Percentiles rank a stretch among this genome's conserved stretches.
phyloP scores from a whole-genome alignment of 148 eudicot genomes.

The Salicornia ramosissima region DNA sequence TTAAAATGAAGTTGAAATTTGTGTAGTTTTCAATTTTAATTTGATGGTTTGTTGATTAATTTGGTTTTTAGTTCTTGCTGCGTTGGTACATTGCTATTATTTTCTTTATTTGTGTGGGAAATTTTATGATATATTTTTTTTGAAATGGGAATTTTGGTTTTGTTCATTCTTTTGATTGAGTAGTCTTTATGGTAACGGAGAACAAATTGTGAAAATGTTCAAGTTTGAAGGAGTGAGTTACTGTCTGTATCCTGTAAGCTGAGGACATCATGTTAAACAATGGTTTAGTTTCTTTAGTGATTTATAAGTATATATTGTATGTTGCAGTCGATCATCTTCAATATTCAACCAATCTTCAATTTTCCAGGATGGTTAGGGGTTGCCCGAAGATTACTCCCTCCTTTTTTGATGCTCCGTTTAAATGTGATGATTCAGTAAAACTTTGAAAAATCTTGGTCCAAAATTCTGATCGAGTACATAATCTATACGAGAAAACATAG shows the following conservation, averaged over 20 bases:
- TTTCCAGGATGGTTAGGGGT: not conserved
- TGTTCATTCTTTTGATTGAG: not conserved
- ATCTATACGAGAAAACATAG: too few species aligned
- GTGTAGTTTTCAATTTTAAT: not conserved
- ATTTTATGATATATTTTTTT: not conserved
- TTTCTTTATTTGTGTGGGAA: not conserved
- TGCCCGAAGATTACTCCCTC: too few species aligned
- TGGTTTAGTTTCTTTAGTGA: not conserved
- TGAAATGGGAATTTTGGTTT: not conserved
- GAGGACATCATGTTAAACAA: not conserved
- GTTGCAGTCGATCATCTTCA: too few species aligned
- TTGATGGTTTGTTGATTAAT: constrained; percentile 21
- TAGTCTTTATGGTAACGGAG: constrained; percentile 7
- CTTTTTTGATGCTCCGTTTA: too few species aligned
- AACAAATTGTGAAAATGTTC: not conserved
- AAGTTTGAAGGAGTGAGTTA: not conserved
- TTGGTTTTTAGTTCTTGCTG: constrained; percentile 16
- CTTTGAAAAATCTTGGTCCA: too few species aligned
- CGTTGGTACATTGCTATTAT: constrained; percentile 4
- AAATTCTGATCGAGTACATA: too few species aligned
- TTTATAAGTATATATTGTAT: too few species aligned
- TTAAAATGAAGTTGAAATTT: too few species aligned
- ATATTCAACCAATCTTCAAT: too few species aligned
- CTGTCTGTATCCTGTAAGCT: not conserved
- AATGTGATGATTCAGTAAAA: too few species aligned